Percentiles rank a stretch among this genome's conserved stretches.
Conservation (phyloP, 768 basidiomycete genomes). For the Lentinula guzmanii region DNA sequence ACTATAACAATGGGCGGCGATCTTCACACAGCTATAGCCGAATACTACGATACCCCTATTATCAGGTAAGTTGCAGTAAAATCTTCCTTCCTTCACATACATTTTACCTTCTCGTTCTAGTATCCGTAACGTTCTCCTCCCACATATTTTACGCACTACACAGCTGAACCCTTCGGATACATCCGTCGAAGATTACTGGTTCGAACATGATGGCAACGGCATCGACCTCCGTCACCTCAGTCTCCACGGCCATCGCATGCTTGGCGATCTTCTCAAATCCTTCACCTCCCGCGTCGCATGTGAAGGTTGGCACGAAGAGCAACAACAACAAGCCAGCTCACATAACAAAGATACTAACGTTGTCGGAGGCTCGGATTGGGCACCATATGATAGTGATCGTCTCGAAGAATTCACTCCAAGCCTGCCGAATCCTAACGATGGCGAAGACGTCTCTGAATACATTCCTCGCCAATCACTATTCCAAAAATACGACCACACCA, state of each 20-base stretch:
- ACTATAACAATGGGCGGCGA: slow-evolving; percentile 3
- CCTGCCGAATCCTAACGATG: background rate
- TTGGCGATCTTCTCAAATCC: background rate
- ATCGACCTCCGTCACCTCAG: slow-evolving; percentile 1
- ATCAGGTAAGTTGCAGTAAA: background rate
- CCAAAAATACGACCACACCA: slow-evolving; percentile 1
- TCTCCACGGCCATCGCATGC: background rate
- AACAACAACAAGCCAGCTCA: background rate
- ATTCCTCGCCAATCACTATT: background rate
- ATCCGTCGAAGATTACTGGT: slow-evolving; percentile 3
- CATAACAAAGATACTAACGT: background rate
- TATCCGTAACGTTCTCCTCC: slow-evolving; percentile 1
- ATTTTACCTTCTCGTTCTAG: background rate
- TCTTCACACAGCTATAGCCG: background rate
- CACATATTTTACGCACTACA: background rate
- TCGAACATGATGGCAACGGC: background rate
- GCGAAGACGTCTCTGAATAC: background rate
- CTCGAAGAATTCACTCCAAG: background rate
- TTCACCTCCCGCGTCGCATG: slow-evolving; percentile 4
- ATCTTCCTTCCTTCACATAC: background rate
- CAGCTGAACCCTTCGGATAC: background rate
- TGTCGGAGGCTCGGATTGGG: background rate
- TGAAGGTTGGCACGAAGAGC: slow-evolving; percentile 1
- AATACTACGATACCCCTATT: slow-evolving; percentile 3
- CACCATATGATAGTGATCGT: background rate